These are phyloP conservation scores for Elaeis guineensis DNA, from an alignment of 176 grass and related monocot genomes.

Conservation along the genomic window DNA sequence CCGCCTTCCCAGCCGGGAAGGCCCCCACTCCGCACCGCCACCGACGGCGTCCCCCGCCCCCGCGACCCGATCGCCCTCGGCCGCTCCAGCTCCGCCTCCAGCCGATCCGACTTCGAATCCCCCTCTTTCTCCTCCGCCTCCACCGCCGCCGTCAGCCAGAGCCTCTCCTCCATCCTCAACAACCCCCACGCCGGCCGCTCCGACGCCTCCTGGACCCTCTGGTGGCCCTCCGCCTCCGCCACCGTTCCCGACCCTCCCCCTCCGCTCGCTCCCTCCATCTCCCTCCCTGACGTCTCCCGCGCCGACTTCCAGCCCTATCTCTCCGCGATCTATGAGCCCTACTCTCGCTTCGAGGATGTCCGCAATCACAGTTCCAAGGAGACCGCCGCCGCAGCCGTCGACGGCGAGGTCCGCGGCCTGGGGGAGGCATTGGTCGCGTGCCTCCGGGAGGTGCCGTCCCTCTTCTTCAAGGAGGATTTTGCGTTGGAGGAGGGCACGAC, in stretches of 20 bases:
- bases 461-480: constrained; percentile 97
- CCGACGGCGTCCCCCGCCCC: not conserved
- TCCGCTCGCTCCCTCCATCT: constrained; percentile 18
- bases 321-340: constrained; percentile 56
- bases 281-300: constrained; percentile 46
- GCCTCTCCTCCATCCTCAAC: constrained; percentile 90
- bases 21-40: too few relatives aligned
- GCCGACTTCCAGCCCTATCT: constrained; percentile 75
- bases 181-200: constrained; percentile 67
- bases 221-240: constrained; percentile 43
- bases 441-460: constrained; percentile 76
- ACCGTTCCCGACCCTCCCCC: constrained; percentile 22
- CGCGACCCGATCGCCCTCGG: constrained; percentile 27
- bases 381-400: constrained; percentile 25
- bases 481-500: constrained; percentile 85
- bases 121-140: constrained; percentile 16
- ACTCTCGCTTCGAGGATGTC: constrained; percentile 66
- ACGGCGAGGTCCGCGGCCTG: constrained; percentile 32
- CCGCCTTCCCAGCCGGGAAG: not conserved
- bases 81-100: constrained; percentile 26
- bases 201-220: constrained; percentile 61
- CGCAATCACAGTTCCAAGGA: constrained; percentile 48
- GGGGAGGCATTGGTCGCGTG: constrained; percentile 55
- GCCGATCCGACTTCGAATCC: constrained; percentile 23
- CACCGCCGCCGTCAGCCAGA: constrained; percentile 47